A percentile compares a stretch with the other conserved stretches of the same genome.
phyloP scores from a whole-genome alignment of 2,329 filamentous ascomycete genomes.

The Diplodia intermedia region DNA sequence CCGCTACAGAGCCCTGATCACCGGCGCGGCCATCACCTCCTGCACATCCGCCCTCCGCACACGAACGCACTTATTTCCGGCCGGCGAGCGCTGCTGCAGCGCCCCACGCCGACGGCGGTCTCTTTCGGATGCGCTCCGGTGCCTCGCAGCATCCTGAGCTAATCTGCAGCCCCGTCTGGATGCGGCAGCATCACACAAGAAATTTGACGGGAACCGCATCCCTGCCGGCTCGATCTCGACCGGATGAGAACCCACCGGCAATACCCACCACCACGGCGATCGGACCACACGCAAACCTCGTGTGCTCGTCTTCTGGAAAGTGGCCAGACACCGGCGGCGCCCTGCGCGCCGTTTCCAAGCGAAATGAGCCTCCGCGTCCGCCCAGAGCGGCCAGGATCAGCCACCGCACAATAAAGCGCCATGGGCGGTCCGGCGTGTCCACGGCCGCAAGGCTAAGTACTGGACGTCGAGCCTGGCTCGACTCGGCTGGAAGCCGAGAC shows the following conservation, averaged over 20 bases:
- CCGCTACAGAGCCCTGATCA: slow-evolving; percentile 7
- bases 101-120: too few species aligned
- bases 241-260: slow-evolving; percentile 17
- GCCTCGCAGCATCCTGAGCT: slow-evolving; percentile 22
- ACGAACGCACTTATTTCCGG: slow-evolving; percentile 19
- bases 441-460: not conserved
- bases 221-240: slow-evolving; percentile 22
- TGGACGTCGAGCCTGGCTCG: not conserved
- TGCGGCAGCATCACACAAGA: slow-evolving; percentile 23
- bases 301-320: slow-evolving; percentile 18
- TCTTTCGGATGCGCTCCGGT: slow-evolving; percentile 1
- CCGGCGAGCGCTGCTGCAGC: not conserved
- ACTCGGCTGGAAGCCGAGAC: slow-evolving; percentile 12
- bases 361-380: slow-evolving; percentile 16
- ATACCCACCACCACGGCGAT: slow-evolving; percentile 13
- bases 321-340: slow-evolving; percentile 5
- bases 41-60: not conserved
- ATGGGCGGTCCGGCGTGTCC: slow-evolving; percentile 1
- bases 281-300: slow-evolving; percentile 6
- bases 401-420: not conserved
- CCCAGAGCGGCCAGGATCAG: slow-evolving; percentile 13
- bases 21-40: not conserved
- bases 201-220: slow-evolving; percentile 15
- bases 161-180: slow-evolving; percentile 27
- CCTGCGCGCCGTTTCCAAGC: slow-evolving; percentile 5